Evolutionary conservation across 2,329 filamentous ascomycete species (phyloP).

Genomic region (Colletotrichum phormii): DNA sequence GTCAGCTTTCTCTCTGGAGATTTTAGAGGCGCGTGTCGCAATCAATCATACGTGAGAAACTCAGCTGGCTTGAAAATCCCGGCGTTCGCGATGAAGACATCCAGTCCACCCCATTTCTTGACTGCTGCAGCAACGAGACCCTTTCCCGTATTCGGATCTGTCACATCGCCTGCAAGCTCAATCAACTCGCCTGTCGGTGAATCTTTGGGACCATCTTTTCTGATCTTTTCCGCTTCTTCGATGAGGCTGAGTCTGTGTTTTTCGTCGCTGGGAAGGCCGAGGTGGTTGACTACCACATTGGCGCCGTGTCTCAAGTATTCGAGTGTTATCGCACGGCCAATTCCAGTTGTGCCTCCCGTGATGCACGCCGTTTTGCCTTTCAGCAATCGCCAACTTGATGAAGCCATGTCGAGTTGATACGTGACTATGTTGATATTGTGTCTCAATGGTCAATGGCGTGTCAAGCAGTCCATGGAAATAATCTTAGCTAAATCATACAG

Average conservation of each 20-base stretch:
- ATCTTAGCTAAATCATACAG: no score
- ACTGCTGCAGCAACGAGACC: constrained; percentile 49
- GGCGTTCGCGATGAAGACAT: constrained; percentile 50
- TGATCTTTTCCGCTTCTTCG: constrained; percentile 49
- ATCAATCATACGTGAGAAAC: constrained; percentile 21
- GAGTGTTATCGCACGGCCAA: constrained; percentile 76
- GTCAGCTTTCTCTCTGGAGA: neutral
- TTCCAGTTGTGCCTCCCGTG: constrained; percentile 75
- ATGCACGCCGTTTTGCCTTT: constrained; percentile 71
- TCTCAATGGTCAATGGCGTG: no score
- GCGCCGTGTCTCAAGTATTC: constrained; percentile 74
- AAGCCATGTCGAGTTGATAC: neutral
- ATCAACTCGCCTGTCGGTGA: constrained; percentile 62
- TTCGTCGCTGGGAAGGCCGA: constrained; percentile 53
- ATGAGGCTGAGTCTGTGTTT: constrained; percentile 45
- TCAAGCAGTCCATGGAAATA: no score
- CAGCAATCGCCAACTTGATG: constrained; percentile 51
- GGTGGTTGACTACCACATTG: constrained; percentile 72
- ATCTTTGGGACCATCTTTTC: constrained; percentile 34
- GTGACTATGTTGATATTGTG: no score
- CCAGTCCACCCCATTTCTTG: constrained; percentile 57
- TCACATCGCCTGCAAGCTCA: constrained; percentile 73
- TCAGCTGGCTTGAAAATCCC: constrained; percentile 28
- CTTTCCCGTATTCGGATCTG: constrained; percentile 70
- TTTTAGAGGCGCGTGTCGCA: neutral